Evolutionary conservation across 148 eudicot species (phyloP), one percentile per base, ranked within the genome.

Genomic region (Hydrangea macrophylla): DNA sequence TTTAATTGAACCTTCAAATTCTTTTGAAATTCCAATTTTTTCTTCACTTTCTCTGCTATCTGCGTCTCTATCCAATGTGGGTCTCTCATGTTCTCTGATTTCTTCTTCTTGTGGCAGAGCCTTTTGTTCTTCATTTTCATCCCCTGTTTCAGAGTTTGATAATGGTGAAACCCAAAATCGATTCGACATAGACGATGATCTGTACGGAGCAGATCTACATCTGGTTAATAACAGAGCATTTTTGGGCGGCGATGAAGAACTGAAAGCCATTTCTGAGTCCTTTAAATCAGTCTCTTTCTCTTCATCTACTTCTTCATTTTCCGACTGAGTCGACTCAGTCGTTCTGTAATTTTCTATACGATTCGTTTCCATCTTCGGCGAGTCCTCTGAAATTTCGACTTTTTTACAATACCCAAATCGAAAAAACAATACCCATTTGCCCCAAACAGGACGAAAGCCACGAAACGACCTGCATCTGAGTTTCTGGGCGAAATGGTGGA

Each of bases 201-300:
- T 80, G 64, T 88, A 83, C 8, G 98, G 96, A 12, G 92, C 90
- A 60, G 98, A 93, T 83, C 88, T 84, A 13, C 87, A 90, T 58
- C 98, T 68, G 9, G 95, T 88, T 58, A 90, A 75, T 11, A 88
- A 9, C 18, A 90, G 65, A 37, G 92, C 96, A 53, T 88, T 86
- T 40, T 78, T 88, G 0, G 92, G 88, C 3, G 91, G 89, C 1
- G 74, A 32, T 18, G 58, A n/a, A 24, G 65, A 25, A 60, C 4
- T 37, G 25, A 25, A 71, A 3, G n/a, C n/a, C n/a, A n/a, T n/a
- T n/a, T n/a, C n/a, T n/a, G n/a, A n/a, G n/a, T n/a, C n/a, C n/a
- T 40, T 44, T 5, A 13, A 63, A 39, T 11, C 6, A 53, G 20
- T 53, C 60, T 58, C 63, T 26, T 64, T 27, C 26, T 27, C 33